Conservation (phyloP, 1,284 basidiomycete species). For the Moniliophthora roreri region DNA sequence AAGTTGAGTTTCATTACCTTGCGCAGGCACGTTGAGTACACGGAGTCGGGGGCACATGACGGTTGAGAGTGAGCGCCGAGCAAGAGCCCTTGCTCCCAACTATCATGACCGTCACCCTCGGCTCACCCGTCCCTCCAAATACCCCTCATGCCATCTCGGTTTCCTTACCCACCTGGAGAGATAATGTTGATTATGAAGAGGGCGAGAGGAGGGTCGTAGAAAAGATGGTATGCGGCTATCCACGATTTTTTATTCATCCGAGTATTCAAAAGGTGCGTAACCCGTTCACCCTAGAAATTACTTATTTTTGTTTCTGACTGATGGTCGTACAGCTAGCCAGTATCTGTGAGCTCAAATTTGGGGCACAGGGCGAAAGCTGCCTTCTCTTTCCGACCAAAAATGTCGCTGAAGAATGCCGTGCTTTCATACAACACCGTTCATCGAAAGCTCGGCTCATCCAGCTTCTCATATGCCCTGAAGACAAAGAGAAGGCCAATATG, state of each 20-base stretch:
- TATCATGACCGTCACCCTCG: conserved; percentile 37
- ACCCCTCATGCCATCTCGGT: conserved; percentile 94
- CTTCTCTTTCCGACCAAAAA: conserved; percentile 77
- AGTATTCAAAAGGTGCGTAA: conserved; percentile 80
- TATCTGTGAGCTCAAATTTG: conserved; percentile 80
- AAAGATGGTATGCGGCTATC: conserved; percentile 93
- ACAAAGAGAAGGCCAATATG: conserved; percentile 32
- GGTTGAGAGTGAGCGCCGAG: no score
- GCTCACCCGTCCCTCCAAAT: conserved; percentile 60
- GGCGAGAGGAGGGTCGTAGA: conserved; percentile 83
- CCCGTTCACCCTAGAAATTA: neutral
- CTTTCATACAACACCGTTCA: conserved; percentile 67
- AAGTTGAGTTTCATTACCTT: no score
- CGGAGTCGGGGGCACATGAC: no score
- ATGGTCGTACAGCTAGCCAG: conserved; percentile 61
- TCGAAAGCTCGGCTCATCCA: conserved; percentile 65
- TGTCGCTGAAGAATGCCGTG: conserved; percentile 73
- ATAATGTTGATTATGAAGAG: conserved; percentile 94
- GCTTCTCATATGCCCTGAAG: conserved; percentile 70
- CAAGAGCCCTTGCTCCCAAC: no score
- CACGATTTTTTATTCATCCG: conserved; percentile 93
- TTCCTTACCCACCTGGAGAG: conserved; percentile 93
- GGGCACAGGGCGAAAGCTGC: conserved; percentile 65
- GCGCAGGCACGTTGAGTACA: no score
- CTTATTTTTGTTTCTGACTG: neutral